Base-by-base conservation (phyloP, 2,329 filamentous ascomycete genomes). In the Xylaria hypoxylon region DNA sequence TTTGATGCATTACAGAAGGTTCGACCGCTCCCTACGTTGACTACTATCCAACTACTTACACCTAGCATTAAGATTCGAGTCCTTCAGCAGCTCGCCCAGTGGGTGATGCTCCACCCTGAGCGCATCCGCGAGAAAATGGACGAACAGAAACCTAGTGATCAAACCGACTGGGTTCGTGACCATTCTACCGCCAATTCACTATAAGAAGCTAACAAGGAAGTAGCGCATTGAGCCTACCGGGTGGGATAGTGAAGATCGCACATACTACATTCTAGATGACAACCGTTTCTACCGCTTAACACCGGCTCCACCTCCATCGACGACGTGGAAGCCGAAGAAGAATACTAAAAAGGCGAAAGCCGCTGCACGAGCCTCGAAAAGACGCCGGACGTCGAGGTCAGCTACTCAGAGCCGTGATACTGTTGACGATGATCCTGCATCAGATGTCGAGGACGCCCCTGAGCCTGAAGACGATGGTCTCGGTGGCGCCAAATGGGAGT, bases 211-310 rank as follows among this genome's bases (percentile, higher is more conserved):
- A 70, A 80, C 69, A 28, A 38, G 22, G 15, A 17, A 19, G 5
- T 59, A 91, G 89, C 84, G 89, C 66, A 93, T 96, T 71, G 92
- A 95, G 74, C 91, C 92, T 0, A 90, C 91, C 68, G 96, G 96
- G 10, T 98, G 93, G 89, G 96, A 99, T 78, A 86, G 89, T 24
- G 85, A 97, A 52, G 94, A 97, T 70, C 90, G 93, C 42, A 90
- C 89, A 40, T 97, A 98, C 77, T 97, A 91, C 75, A 90, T 98
- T 2, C 86, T 99, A 3, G 95, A 98, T 73, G 96, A 99, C 77
- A 96, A 97, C 74, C 88, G 96, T 68, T 84, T 99, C 47, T 99
- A 99, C 78, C 92, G 94, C 62, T 85, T 91, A 68, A 93, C 92
- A n/a, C 92, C 97, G 66, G 86, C 91, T 28, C 87, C 89, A 0